Base-by-base conservation (phyloP, 495 filamentous ascomycete species). In the Aspergillus heteromorphus region DNA sequence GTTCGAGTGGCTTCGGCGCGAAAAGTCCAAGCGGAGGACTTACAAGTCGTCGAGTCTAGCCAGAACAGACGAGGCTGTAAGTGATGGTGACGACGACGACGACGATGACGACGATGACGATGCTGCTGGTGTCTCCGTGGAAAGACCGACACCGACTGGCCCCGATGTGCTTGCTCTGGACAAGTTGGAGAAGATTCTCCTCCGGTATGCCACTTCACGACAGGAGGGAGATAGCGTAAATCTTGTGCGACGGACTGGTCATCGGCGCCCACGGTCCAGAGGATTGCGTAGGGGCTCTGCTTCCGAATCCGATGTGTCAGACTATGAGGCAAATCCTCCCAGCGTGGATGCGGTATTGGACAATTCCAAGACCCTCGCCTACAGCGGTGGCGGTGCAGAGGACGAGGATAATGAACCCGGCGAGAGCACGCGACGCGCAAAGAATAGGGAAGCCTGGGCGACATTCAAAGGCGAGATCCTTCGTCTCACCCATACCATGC, bases 401-500 rank as follows among this genome's bases (percentile, higher is more conserved):
- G 77, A 79, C 4, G 75, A 69, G 11, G 73, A 74, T 6, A 76
- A 81, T 21, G 73, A 78, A 3, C 47, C 56, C n/a, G 56, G 54
- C 18, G 59, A 60, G 1, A 65, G 68, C n/a, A 51, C 56, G 30
- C 70, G 73, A 59, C 67, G 68, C 45, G 76, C 77, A 17, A 87
- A 86, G 59, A 89, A 92, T 54, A 77, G 75, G 47, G 85, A 87
- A 58, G 83, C 81, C 1, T 95, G 92, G 92, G 41, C 75, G 10
- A 65, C 65, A 6, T 99, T 99, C 76, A 97, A 96, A 67, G 82
- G 78, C 45, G 92, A 97, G 69, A 93, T 97, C 51, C 75, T 97
- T 55, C 87, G 88, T 40, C 71, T 97, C 45, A 78, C 89, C 2
- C 95, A 97, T 72, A 99, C 93, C 0, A 75, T 99, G 49, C 81